Base-by-base conservation (phyloP, 129 eudicot species). In the Flaveria ramosissima region DNA sequence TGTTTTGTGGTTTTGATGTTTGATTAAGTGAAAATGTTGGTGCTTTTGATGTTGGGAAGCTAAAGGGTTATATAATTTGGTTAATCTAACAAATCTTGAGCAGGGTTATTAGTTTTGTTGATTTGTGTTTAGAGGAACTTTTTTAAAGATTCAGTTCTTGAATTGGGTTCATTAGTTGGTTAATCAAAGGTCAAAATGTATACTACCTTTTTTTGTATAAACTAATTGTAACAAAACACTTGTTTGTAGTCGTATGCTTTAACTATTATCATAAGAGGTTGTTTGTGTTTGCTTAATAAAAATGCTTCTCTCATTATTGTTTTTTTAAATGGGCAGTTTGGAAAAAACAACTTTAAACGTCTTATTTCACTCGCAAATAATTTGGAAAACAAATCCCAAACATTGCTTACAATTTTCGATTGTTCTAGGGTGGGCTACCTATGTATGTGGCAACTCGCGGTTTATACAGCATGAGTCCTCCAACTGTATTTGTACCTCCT, bases 391-490 rank as follows among this genome's bases (percentile, higher is more conserved):
- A 39, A 73, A 32, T 57, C 11, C 8, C 10, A 27, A 26, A 17
- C 42, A n/a, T 46, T 21, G 9, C 27, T 72, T 30, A 47, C 4
- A 0, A 36, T 56, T 36, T 72, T 72, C 53, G 74, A 41, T 77
- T 77, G 67, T 73, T 82, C 63, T 82, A 94, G 99, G 99, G 99
- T 75, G 99, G 99, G 65, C 85, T 94, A 17, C 99, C 99, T 1
- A 94, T 94, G 97, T 94, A 94, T 74, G 48, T 91, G 15, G 99
- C 99, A 0, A 89, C 94, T 65, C 96, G 99, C 69, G 96, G 88
- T 61, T 83, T 94, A 52, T 94, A 91, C 89, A 91, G 51, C 88
- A 84, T 94, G 78, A 91, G 84, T 72, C 97, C 97, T 75, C 97
- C 97, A 46, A 94, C 97, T 3, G 92, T 94, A 41, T 84, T 94